Evolutionary conservation across 805 yeast genomes (phyloP), one percentile per base, ranked within the genome.

Genomic region (Lachancea nothofagi): DNA sequence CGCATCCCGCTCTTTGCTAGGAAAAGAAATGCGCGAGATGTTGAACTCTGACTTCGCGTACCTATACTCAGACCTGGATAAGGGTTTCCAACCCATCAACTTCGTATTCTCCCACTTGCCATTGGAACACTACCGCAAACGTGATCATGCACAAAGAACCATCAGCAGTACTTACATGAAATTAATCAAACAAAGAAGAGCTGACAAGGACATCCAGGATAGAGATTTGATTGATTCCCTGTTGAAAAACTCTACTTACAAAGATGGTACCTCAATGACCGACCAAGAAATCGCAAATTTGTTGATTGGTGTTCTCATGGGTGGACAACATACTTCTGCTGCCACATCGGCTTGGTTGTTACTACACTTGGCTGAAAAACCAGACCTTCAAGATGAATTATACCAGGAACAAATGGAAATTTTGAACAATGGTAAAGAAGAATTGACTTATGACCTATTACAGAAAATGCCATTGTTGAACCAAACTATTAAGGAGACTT

Each of bases 261-360:
- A 86, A 63, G 97, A 93, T 60, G 98, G 98, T 53, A 79, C 80
- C 35, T 73, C 74, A 57, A 89, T 93, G 97, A 82, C 96, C 20
- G 98, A 93, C 63, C 80, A 81, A 62, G 95, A 93, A 67, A 87
- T 93, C 57, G 93, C 97, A 36, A 84, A 89, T 65, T 71, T 93
- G 63, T 70, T 88, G 62, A 90, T 93, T 64, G 98, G 97, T 64
- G 83, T 93, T 40, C 72, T 93, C 46, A 93, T 93, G 98, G 98
- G 98, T 55, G 98, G 98, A 47, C 98, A 93, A 70, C 98, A 93
- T 65, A 93, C 98, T 20, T 83, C 95, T 47, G 93, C 97, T 31
- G 76, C 97, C 18, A 93, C 98, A 17, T 84, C 95, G 29, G 83
- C 97, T 13, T 93, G 98, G 98, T 79, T 80, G 57, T 69, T 93